These are phyloP conservation scores for Colletotrichum tropicicola DNA, from an alignment of 2,329 filamentous ascomycete genomes.

Conservation along the genomic window DNA sequence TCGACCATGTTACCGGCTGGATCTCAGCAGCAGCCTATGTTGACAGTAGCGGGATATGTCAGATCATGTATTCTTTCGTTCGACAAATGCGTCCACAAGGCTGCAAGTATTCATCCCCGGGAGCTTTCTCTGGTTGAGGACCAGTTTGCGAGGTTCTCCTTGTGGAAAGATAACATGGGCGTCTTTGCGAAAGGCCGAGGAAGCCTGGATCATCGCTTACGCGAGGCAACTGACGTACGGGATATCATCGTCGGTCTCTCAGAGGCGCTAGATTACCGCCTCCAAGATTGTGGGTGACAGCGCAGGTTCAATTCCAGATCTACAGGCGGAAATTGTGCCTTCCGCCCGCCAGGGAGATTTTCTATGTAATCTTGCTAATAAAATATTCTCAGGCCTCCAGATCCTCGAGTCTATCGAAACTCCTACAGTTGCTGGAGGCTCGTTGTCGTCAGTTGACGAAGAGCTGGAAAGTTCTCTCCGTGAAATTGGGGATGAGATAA, in stretches of 20 bases:
- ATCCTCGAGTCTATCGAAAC: not conserved
- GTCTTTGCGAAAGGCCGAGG: conserved; percentile 20
- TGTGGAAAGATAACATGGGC: conserved; percentile 26
- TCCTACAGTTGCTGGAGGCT: not conserved
- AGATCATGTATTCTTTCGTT: not conserved
- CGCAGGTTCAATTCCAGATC: too few species aligned
- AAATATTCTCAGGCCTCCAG: not conserved
- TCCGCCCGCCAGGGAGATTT: not conserved
- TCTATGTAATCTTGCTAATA: not conserved
- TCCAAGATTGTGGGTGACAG: not conserved
- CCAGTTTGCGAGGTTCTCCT: conserved; percentile 32
- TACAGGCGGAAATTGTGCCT: too few species aligned
- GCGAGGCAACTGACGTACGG: not conserved
- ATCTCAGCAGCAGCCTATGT: not conserved
- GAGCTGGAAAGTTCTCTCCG: not conserved
- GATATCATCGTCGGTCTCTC: not conserved
- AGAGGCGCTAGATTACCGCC: not conserved
- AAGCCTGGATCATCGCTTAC: conserved; percentile 27
- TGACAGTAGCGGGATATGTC: not conserved
- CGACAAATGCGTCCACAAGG: not conserved
- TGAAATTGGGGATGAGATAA: not conserved
- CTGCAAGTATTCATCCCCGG: not conserved
- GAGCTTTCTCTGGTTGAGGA: conserved; percentile 28
- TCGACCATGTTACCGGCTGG: too few species aligned
- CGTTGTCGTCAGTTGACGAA: not conserved